Evolutionary conservation across 2,329 filamentous ascomycete genomes (phyloP), one percentile per base, ranked within the genome.

Genomic region (Trichoderma oligosporum): DNA sequence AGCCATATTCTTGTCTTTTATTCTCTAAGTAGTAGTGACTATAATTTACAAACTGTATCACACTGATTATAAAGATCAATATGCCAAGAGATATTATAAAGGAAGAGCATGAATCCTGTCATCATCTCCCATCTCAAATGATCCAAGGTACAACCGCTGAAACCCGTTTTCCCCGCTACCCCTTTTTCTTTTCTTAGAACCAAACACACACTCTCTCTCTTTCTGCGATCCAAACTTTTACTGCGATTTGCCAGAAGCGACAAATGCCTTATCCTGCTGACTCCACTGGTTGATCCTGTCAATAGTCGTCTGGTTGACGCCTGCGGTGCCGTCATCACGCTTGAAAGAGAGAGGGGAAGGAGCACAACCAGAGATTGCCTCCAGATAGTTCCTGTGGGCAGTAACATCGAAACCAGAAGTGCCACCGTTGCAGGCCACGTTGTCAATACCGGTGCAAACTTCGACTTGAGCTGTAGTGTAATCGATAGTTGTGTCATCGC

Each of bases 331-430:
- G 4, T 57, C 60, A 8, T 52, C 62, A 20, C 67, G 62, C 63
- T 64, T 71, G 65, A 66, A 68, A 31, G 52, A 41, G 9, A 63
- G 35, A 5, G 64, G 57, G 44, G 63, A 56, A 25, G 66, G 61
- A 18, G 59, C 63, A 66, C 80, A 82, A 35, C 64, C 73, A 11
- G 70, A 61, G 9, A 79, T 76, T 18, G 65, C 56, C 56, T 70
- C 68, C 59, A 84, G 74, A 70, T 85, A 85, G 64, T 73, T 69
- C 16, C 64, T 29, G 66, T 85, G 82, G 2, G 79, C 73, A 4
- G 65, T 51, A 31, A 74, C 60, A 59, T 82, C 70, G 36, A 82
- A 64, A 1, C 75, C 76, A 2, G 67, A 57, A 0, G 75, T 77
- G 31, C 76, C 76, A n/a, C 65, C 81, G 63, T 83, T 84, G 71